These are phyloP conservation scores for Ophiostoma fasciatum DNA, from an alignment of 2,329 filamentous ascomycete genomes.

Conservation along the genomic window DNA sequence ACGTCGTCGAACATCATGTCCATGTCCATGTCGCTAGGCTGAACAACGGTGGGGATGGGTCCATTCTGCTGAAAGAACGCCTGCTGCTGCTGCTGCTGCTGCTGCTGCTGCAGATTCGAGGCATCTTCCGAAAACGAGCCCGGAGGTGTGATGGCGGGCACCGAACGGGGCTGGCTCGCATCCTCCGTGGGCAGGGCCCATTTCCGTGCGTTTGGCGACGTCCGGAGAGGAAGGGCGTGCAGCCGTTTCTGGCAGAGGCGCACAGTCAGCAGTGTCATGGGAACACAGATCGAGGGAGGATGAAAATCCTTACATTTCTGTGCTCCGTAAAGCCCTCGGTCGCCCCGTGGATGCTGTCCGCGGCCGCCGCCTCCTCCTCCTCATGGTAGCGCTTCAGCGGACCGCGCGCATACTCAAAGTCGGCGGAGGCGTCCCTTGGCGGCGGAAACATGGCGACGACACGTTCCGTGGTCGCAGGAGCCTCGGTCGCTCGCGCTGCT, in stretches of 20 bases:
- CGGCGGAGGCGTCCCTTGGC: constrained; percentile 5
- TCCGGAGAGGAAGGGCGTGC: constrained; percentile 36
- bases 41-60: constrained; percentile 6
- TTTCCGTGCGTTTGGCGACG: constrained; percentile 26
- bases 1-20: constrained; percentile 33
- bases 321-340: constrained; percentile 33
- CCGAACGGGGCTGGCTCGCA: constrained; percentile 15
- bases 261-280: no score
- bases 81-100: constrained; percentile 7
- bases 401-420: constrained; percentile 21
- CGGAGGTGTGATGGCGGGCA: constrained; percentile 23
- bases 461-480: no score
- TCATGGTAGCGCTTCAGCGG: constrained; percentile 31
- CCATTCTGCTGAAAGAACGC: constrained; percentile 15
- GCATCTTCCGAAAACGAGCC: constrained; percentile 25
- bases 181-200: constrained; percentile 16
- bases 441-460: constrained; percentile 9
- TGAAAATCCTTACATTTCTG: constrained; percentile 35
- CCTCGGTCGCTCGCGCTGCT: no score
- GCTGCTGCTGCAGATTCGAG: constrained; percentile 3
- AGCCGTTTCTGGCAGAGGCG: constrained; percentile 32
- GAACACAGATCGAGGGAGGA: no score
- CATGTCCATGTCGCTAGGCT: constrained; percentile 27
- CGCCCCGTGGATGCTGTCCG: constrained; percentile 18
- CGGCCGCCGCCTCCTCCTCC: constrained; percentile 27